Percentiles rank a stretch among this genome's conserved stretches.
Conservation (phyloP, 768 basidiomycete species). For the Lactifluus hygrophoroides region DNA sequence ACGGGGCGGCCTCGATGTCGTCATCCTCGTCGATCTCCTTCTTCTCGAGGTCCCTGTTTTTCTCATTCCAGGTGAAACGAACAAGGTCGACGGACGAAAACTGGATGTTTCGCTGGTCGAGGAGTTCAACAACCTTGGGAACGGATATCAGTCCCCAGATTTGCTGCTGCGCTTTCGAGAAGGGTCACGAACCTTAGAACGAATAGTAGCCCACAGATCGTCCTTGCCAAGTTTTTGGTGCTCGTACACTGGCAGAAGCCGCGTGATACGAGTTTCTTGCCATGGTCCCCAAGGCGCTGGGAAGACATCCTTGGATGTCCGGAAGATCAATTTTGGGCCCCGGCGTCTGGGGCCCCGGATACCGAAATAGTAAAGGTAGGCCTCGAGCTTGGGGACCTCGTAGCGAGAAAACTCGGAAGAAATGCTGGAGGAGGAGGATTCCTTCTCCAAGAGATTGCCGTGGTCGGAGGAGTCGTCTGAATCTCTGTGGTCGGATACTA, state of each 20-base stretch:
- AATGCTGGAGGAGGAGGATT: background rate
- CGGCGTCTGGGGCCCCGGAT: background rate
- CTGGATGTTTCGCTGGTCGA: background rate
- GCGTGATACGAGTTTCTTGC: background rate
- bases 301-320: background rate
- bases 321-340: background rate
- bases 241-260: background rate
- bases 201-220: background rate
- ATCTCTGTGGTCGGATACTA: background rate
- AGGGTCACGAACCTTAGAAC: background rate
- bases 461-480: too few species aligned
- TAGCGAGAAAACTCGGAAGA: background rate
- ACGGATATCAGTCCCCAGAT: background rate
- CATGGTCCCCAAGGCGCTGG: background rate
- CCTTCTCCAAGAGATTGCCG: background rate
- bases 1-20: conserved; percentile 20
- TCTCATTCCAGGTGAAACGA: conserved; percentile 9
- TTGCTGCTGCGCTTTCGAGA: background rate
- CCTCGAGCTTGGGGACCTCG: background rate
- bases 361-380: background rate
- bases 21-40: conserved; percentile 20
- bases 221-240: background rate
- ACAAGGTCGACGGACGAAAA: conserved; percentile 6
- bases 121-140: conserved; percentile 8
- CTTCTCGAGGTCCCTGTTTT: conserved; percentile 12